Evolutionary conservation across 2,329 filamentous ascomycete species (phyloP).

Genomic region (Xylaria hypoxylon): DNA sequence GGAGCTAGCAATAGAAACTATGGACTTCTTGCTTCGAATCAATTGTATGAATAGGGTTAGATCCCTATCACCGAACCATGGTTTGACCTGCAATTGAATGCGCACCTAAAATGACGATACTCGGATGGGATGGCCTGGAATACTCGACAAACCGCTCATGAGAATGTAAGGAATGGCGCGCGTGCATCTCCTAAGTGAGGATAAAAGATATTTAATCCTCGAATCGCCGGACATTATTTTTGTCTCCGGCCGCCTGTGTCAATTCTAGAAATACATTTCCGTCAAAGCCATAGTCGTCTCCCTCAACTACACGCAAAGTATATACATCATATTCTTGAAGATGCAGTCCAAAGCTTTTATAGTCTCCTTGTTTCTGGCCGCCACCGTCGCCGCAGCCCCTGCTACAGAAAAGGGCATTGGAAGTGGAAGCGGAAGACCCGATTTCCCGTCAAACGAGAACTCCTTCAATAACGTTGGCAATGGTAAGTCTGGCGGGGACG

Average conservation of each 20-base stretch:
- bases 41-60: background rate
- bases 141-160: background rate
- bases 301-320: background rate
- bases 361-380: conserved; percentile 15
- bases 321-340: background rate
- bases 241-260: background rate
- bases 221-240: background rate
- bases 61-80: background rate
- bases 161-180: background rate
- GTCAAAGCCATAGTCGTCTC: background rate
- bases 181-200: no score
- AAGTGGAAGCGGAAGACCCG: background rate
- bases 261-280: background rate
- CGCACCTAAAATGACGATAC: background rate
- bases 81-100: background rate
- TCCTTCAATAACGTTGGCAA: background rate
- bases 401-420: background rate
- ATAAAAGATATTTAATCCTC: background rate
- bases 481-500: background rate
- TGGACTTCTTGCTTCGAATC: background rate
- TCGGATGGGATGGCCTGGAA: background rate
- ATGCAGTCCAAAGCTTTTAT: conserved; percentile 22
- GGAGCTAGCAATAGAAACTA: no score
- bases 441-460: background rate
- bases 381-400: conserved; percentile 16